These are phyloP conservation scores for Eucalyptus camaldulensis DNA, from an alignment of 345 rosid species.

Conservation along the genomic window DNA sequence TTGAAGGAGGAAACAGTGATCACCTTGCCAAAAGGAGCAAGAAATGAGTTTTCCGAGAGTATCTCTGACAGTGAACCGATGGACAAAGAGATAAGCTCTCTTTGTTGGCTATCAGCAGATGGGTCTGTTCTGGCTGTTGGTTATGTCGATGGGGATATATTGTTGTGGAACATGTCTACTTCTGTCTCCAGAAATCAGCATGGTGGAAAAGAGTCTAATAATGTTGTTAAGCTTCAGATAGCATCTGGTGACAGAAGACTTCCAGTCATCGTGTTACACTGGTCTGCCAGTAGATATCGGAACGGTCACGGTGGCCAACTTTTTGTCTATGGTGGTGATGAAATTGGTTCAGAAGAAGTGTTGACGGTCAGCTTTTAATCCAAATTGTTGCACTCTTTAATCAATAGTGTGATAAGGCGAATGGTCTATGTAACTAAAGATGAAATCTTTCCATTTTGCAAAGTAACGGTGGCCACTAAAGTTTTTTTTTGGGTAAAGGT, in stretches of 20 bases:
- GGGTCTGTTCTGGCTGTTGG: slow-evolving; percentile 89
- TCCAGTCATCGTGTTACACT: slow-evolving; percentile 68
- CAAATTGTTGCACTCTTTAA: background rate
- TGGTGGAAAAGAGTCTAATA: slow-evolving; percentile 23
- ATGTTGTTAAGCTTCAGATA: slow-evolving; percentile 57
- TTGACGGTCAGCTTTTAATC: slow-evolving; percentile 27
- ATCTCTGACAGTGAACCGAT: slow-evolving; percentile 11
- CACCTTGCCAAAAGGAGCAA: slow-evolving; percentile 14
- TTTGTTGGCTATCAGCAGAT: slow-evolving; percentile 79
- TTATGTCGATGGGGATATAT: slow-evolving; percentile 79
- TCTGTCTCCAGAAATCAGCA: slow-evolving; percentile 21
- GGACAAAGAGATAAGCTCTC: slow-evolving; percentile 78
- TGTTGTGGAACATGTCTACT: slow-evolving; percentile 52
- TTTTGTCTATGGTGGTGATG: slow-evolving; percentile 80
- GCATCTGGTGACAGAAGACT: slow-evolving; percentile 64
- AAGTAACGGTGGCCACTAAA: background rate
- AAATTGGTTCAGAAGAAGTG: slow-evolving; percentile 79
- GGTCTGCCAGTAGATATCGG: slow-evolving; percentile 36
- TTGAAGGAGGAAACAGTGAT: slow-evolving; percentile 26
- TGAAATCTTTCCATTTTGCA: background rate
- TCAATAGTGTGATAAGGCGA: background rate
- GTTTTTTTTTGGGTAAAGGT: background rate
- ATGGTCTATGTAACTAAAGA: background rate
- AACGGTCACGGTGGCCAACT: slow-evolving; percentile 46
- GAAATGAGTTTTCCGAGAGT: slow-evolving; percentile 14